Conservation (phyloP, 2,329 filamentous ascomycete genomes). For the Alternaria rosae region DNA sequence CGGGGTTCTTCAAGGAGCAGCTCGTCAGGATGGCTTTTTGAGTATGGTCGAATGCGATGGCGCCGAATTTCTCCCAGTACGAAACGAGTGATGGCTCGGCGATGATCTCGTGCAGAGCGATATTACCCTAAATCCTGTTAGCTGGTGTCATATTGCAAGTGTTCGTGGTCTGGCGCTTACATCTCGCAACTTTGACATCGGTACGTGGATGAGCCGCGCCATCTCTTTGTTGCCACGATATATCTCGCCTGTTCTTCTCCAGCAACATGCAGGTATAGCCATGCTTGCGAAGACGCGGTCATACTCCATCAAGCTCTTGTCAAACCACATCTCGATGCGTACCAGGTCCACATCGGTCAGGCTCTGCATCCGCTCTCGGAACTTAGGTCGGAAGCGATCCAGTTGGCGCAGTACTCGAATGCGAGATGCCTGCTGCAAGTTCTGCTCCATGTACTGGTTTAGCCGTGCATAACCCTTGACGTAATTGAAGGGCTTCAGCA, state of each 20-base stretch:
- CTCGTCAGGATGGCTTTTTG: conserved; percentile 96
- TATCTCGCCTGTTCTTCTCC: conserved; percentile 95
- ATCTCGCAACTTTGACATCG: conserved; percentile 88
- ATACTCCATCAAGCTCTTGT: conserved; percentile 94
- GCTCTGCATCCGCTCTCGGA: conserved; percentile 90
- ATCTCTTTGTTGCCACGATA: conserved; percentile 98
- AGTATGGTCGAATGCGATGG: conserved; percentile 91
- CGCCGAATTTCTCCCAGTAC: conserved; percentile 99
- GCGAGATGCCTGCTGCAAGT: conserved; percentile 82
- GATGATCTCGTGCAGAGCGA: conserved; percentile 93
- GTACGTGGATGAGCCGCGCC: conserved; percentile 93
- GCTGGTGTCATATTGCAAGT: neutral
- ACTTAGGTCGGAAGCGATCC: conserved; percentile 92
- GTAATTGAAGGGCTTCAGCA: conserved; percentile 97
- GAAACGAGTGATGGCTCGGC: conserved; percentile 93
- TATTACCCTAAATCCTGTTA: conserved; percentile 73
- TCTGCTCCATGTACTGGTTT: conserved; percentile 88
- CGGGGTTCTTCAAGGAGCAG: conserved; percentile 83
- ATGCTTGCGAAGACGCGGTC: conserved; percentile 98
- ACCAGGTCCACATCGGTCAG: conserved; percentile 94
- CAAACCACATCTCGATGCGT: conserved; percentile 99
- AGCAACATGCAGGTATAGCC: conserved; percentile 97
- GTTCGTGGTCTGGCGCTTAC: conserved; percentile 62
- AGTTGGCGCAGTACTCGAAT: conserved; percentile 92
- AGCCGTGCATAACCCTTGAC: conserved; percentile 93